Base-by-base conservation (phyloP, 768 basidiomycete species). In the Pisolithus albus region DNA sequence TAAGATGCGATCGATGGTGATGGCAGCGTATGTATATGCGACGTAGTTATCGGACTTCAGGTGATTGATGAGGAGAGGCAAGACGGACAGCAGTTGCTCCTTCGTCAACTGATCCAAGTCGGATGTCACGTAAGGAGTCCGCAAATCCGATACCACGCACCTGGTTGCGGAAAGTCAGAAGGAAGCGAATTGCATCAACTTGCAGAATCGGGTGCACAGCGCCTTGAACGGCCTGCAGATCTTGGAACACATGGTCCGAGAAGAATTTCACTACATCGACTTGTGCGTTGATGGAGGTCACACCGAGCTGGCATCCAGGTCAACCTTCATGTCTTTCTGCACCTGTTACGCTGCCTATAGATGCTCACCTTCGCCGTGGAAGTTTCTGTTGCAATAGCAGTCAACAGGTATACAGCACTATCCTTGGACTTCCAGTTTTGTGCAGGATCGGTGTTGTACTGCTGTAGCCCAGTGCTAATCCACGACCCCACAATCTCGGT, bases 201-300 rank as follows among this genome's bases (percentile, higher is more conserved):
- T 94, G 91, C 40, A 99, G 74, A 59, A 97, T 91, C 2, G 93
- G 88, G 61, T 96, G 88, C 1, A 88, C 86, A 13, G 73, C 70
- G 4, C 83, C 82, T 5, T 78, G 71, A 2, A 71, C 71, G 2
- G 89, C 86, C 55, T 82, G 86, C 38, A 98, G 71, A 67, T 99
- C 96, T 55, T 84, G 76, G 64, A 84, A 90, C 13, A 97, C 87
- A 61, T 96, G 82, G 19, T 92, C 84, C 15, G 88, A 88, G 73
- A 98, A 99, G 74, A 96, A 98, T 59, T 91, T 81, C 61, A 99
- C 88, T 30, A 98, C 86, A 64, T 98, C 89, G 30, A 98, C 87
- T 49, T 94, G 79, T 1, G 85, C 78, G 61, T 97, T 99, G 34
- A 87, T 89, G 16, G 91, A 88, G 1, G 94, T 97, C 32, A 97